Base-by-base conservation (phyloP, 1,139 yeast species). In the Magnusiomyces ingens region DNA sequence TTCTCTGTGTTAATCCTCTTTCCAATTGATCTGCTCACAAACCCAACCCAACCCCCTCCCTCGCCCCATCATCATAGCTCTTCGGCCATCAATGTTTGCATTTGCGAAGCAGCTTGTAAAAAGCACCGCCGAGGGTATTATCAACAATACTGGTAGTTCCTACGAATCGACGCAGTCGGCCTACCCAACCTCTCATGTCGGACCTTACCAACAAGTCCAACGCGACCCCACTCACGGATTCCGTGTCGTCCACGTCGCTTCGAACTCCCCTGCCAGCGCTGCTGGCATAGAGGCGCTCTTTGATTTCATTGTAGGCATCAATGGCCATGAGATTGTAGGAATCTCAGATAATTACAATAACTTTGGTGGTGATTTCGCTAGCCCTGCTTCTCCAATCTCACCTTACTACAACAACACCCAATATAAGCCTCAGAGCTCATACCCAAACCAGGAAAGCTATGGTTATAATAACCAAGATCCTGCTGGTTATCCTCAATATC, bases 61-160 rank as follows among this genome's bases (percentile, higher is more conserved):
- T 17, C 15, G 2, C 35, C 19, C 21, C 48, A 15, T 11, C 44
- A 17, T 22, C 15, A 10, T 19, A 19, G 12, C n/a, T 42, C 26
- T 42, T 19, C 35, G 22, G n/a, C 32, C 38, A 15, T 2, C 37
- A 44, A 89, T 89, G 97, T 85, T 89, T 70, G 86, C 95, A 36
- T 86, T 90, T 70, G 96, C 97, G 10, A 87, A 84, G 67, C 86
- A 82, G 62, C 68, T 90, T 50, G 96, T 89, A 36, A 85, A 82
- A 62, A 77, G 89, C 29, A 45, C 48, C 21, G 76, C 91, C 47
- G 96, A 89, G 63, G 71, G 67, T 21, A 65, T 67, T 49, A 67
- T 69, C 54, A 59, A 54, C 21, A 53, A 53, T 22, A 48, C 55
- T 29, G 21, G 46, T 8, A 55, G 51, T 2, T 35, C 35, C n/a